phyloP scores from a whole-genome alignment of 106 monocot genomes.

The Dioscorea zingiberensis region DNA sequence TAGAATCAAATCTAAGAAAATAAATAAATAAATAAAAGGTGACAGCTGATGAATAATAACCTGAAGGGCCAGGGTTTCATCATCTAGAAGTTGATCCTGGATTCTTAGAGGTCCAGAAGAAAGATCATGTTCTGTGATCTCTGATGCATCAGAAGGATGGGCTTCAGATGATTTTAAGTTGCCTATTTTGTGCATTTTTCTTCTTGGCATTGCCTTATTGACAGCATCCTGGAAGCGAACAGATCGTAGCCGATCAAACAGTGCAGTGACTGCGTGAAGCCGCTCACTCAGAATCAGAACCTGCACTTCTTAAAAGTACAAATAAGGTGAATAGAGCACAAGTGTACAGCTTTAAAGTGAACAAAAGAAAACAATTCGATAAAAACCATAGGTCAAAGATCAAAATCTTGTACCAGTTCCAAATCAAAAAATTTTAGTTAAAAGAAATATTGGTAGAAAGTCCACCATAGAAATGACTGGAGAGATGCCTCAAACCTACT shows the following conservation, averaged over 20 bases:
- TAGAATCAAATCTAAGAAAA: not conserved
- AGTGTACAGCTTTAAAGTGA: too few species aligned
- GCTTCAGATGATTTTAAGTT: conserved; percentile 28
- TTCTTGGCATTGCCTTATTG: conserved; percentile 72
- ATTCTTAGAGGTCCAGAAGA: conserved; percentile 24
- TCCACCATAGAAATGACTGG: too few species aligned
- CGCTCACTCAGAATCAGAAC: conserved; percentile 87
- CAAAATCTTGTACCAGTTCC: too few species aligned
- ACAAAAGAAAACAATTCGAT: too few species aligned
- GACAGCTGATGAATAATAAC: conserved; percentile 17
- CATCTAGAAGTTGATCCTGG: conserved; percentile 80
- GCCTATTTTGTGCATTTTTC: conserved; percentile 37
- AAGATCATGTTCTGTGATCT: conserved; percentile 25
- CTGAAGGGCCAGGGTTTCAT: conserved; percentile 85
- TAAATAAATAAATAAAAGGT: not conserved
- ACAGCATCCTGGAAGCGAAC: conserved; percentile 80
- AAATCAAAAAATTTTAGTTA: too few species aligned
- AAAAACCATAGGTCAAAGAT: too few species aligned
- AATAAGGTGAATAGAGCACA: not conserved
- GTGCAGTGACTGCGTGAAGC: conserved; percentile 68
- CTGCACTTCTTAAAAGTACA: conserved; percentile 20
- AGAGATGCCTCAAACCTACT: too few species aligned
- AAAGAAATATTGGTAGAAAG: too few species aligned
- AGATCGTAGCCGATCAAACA: conserved; percentile 85
- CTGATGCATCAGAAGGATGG: conserved; percentile 21